A percentile compares a stretch with the other conserved stretches of the same genome.
These are phyloP conservation scores for Linnemannia zychae DNA, from an alignment of 192 early-diverging fungal genomes.

Conservation along the genomic window DNA sequence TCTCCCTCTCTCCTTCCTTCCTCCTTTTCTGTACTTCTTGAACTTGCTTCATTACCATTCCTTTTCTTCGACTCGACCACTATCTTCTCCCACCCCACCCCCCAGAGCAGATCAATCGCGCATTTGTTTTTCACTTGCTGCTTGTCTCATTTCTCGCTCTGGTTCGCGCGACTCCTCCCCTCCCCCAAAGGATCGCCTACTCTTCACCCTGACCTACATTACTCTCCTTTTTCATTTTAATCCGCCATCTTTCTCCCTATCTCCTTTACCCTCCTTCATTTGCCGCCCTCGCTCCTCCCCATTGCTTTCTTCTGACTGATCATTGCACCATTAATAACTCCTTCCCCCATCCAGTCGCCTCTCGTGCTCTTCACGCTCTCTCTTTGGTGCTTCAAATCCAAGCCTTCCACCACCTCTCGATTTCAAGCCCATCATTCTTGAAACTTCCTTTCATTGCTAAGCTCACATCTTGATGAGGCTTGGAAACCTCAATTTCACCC, in stretches of 20 bases:
- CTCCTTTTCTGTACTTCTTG: background rate
- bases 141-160: too few relatives aligned
- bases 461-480: background rate
- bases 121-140: background rate
- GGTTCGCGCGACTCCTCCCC: background rate
- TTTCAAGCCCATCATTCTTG: background rate
- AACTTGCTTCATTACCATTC: background rate
- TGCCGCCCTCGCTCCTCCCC: background rate
- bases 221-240: too few relatives aligned
- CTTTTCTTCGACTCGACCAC: background rate
- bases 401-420: background rate
- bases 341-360: background rate
- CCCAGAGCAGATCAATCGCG: too few relatives aligned
- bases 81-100: too few relatives aligned
- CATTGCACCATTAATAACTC: background rate
- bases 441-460: background rate
- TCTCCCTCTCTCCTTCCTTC: background rate
- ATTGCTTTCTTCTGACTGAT: too few relatives aligned
- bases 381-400: background rate
- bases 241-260: background rate
- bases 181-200: background rate
- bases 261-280: background rate
- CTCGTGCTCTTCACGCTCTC: background rate
- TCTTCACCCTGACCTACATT: too few relatives aligned
- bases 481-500: background rate